Evolutionary conservation across 2,329 filamentous ascomycete genomes (phyloP), one percentile per base, ranked within the genome.

Genomic region (Lasiodiplodia theobromae): DNA sequence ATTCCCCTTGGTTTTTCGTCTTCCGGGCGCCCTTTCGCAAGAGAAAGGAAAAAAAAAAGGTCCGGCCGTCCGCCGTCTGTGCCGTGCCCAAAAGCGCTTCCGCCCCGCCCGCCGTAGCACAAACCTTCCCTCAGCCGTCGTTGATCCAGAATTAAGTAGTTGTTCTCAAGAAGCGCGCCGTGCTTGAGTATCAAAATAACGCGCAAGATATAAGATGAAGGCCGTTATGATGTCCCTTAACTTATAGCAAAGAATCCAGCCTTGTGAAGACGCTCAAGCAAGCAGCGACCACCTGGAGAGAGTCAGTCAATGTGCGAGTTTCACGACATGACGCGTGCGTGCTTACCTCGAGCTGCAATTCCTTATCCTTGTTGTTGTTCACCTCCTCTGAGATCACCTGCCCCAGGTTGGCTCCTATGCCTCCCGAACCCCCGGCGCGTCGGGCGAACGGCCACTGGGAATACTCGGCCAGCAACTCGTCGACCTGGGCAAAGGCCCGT

Each of bases 231-330:
- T 64, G 60, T 52, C 47, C 60, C 60, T 28, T 28, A 25, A 16
- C 37, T 83, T 88, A 99, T 79, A 99, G 90, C 71, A 99, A 86
- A 64, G 96, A 98, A 84, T 99, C 96, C 76, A 99, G 91, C 78
- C 95, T 89, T 72, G 96, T 99, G 81, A 99, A 99, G 76, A 99
- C 96, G 83, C 92, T 97, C 80, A 99, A 84, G 81, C 96, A 98
- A 73, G 96, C 96, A 65, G 96, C 94, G 66, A 99, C 93, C 76
- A 92, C 89, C 87, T 90, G 69, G 69, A 54, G 31, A 3, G 28
- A 69, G 44, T 60, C 37, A 71, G 71, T 66, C 28, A 23, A 54
- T 28, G 49, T 62, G 37, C 60, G 47, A 8, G 34, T 65, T 56
- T 23, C 23, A 47, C 72, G 10, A 18, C 28, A 10, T 11, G 1